These are phyloP conservation scores for Chaetothyriales sp. DNA, from an alignment of 2,329 filamentous ascomycete genomes.

Conservation along the genomic window DNA sequence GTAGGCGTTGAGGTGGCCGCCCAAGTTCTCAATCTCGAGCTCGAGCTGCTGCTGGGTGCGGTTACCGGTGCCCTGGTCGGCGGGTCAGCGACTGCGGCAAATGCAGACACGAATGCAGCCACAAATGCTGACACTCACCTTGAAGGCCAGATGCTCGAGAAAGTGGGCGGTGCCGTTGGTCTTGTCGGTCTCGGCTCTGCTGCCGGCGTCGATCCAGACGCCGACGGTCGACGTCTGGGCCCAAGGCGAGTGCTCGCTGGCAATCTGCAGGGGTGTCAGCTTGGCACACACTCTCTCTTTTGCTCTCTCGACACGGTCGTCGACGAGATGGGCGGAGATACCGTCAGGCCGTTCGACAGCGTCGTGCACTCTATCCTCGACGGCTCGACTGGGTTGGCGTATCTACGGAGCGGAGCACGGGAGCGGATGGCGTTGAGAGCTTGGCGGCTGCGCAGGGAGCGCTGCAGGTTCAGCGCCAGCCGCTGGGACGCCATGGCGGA, in stretches of 20 bases:
- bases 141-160: constrained; percentile 98
- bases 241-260: constrained; percentile 94
- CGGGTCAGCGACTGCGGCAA: constrained; percentile 1
- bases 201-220: constrained; percentile 98
- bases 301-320: constrained; percentile 10
- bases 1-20: constrained; percentile 97
- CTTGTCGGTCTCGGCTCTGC: constrained; percentile 92
- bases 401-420: constrained; percentile 56
- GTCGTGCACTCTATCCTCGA: constrained; percentile 90
- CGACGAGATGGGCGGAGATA: constrained; percentile 31
- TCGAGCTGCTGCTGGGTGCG: constrained; percentile 94
- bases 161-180: constrained; percentile 99
- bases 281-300: background rate
- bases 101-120: constrained; percentile 16
- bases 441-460: constrained; percentile 76
- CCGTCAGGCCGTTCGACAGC: constrained; percentile 92
- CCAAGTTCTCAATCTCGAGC: constrained; percentile 99
- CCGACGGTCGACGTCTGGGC: constrained; percentile 96
- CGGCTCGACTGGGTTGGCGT: constrained; percentile 71
- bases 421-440: constrained; percentile 65
- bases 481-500: constrained; percentile 77
- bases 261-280: constrained; percentile 52
- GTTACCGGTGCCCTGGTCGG: constrained; percentile 67
- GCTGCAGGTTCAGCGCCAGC: constrained; percentile 87
- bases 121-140: constrained; percentile 48